phyloP scores from a whole-genome alignment of 108 stramenopile genomes.

The Chaetoceros muelleri region DNA sequence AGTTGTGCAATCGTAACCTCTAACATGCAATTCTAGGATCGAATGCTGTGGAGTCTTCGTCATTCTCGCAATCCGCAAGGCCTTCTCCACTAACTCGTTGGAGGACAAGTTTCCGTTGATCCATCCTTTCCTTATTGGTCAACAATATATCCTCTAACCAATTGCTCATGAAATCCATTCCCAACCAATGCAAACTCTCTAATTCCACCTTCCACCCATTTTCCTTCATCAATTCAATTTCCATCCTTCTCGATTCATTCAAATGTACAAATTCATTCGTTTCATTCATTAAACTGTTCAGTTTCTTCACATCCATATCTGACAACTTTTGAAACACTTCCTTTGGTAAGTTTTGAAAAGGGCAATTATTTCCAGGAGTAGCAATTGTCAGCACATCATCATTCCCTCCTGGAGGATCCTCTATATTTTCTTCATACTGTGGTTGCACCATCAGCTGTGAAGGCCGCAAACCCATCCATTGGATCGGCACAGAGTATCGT shows the following conservation, averaged over 20 bases:
- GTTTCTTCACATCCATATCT: slow-evolving; percentile 39
- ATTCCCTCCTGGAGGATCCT: slow-evolving; percentile 65
- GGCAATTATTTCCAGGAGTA: too few relatives aligned
- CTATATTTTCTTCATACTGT: slow-evolving; percentile 33
- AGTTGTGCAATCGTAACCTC: too few relatives aligned
- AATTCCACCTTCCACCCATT: slow-evolving; percentile 63
- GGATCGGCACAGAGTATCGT: slow-evolving; percentile 35
- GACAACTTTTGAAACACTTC: slow-evolving; percentile 72
- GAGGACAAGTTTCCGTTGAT: too few relatives aligned
- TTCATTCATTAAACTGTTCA: slow-evolving; percentile 30
- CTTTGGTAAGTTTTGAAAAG: slow-evolving; percentile 53
- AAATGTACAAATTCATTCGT: slow-evolving; percentile 15
- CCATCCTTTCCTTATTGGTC: too few relatives aligned
- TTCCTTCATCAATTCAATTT: slow-evolving; percentile 38
- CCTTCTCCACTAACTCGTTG: too few relatives aligned
- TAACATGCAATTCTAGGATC: too few relatives aligned
- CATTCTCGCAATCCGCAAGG: too few relatives aligned
- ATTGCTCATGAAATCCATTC: slow-evolving; percentile 33
- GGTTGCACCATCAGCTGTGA: slow-evolving; percentile 26
- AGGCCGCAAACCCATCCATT: slow-evolving; percentile 75
- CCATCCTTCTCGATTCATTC: slow-evolving; percentile 9
- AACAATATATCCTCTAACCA: slow-evolving; percentile 28
- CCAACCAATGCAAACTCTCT: slow-evolving; percentile 76
- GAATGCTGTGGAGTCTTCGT: too few relatives aligned
- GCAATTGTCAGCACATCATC: too few relatives aligned